Evolutionary conservation across 192 early-diverging fungal species (phyloP).

Genomic region (Entophlyctis helioformis): DNA sequence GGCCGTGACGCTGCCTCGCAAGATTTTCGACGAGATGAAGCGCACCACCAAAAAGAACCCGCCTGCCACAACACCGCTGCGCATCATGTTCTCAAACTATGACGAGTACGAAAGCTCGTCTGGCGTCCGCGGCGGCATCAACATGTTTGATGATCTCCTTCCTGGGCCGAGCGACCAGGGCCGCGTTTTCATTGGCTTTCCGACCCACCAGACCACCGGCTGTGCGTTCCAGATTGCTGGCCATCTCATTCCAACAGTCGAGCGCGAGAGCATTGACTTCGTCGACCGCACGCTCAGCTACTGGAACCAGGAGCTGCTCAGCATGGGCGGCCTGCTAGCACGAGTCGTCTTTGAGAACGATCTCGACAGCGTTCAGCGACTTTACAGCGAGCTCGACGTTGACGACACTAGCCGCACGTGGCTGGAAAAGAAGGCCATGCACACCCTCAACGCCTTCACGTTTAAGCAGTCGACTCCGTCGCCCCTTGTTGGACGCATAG

Average conservation of each 20-base stretch:
- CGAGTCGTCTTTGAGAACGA: conserved; percentile 72
- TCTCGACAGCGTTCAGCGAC: conserved; percentile 38
- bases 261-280: conserved; percentile 83
- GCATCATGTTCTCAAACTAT: conserved; percentile 58
- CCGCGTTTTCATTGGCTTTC: conserved; percentile 73
- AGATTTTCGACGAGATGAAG: conserved; percentile 64
- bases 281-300: conserved; percentile 62
- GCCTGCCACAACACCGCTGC: conserved; percentile 53
- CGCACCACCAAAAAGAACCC: conserved; percentile 79
- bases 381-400: conserved; percentile 28
- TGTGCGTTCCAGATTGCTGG: conserved; percentile 65
- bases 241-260: conserved; percentile 83
- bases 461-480: conserved; percentile 65
- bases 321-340: conserved; percentile 57
- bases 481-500: conserved; percentile 43
- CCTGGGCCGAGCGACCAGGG: conserved; percentile 64
- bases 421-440: conserved; percentile 53
- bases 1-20: conserved; percentile 32
- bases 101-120: conserved; percentile 64
- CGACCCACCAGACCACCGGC: conserved; percentile 85
- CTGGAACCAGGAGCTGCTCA: conserved; percentile 76
- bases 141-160: conserved; percentile 64
- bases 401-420: conserved; percentile 31
- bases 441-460: conserved; percentile 53
- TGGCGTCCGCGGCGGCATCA: conserved; percentile 21